phyloP scores from a whole-genome alignment of 805 yeast genomes.

The Candida ipomoeae region DNA sequence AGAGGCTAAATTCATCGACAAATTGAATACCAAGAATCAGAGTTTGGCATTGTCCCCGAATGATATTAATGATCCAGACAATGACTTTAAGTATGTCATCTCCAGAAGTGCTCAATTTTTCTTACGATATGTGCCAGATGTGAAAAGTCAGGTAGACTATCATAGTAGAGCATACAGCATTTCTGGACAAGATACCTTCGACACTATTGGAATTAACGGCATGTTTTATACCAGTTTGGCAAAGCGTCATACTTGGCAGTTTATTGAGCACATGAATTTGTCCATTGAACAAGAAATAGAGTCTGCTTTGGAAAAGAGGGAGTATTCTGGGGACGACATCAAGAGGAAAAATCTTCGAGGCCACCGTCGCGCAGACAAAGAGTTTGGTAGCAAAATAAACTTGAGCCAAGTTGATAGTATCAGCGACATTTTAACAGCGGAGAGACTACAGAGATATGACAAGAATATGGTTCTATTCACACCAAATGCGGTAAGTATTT shows the following conservation, averaged over 20 bases:
- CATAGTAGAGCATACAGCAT: slow-evolving; percentile 24
- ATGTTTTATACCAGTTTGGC: slow-evolving; percentile 25
- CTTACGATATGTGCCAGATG: slow-evolving; percentile 37
- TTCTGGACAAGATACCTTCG: slow-evolving; percentile 26
- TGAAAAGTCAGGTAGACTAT: slow-evolving; percentile 25
- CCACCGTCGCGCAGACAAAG: background rate
- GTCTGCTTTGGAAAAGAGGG: slow-evolving; percentile 25
- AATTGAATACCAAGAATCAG: slow-evolving; percentile 29
- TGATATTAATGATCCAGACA: slow-evolving; percentile 36
- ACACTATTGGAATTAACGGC: slow-evolving; percentile 33
- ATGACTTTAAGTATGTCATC: slow-evolving; percentile 30
- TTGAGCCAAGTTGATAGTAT: slow-evolving; percentile 12
- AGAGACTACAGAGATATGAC: background rate
- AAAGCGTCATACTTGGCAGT: slow-evolving; percentile 31
- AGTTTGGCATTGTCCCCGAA: slow-evolving; percentile 26
- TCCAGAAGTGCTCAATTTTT: slow-evolving; percentile 35
- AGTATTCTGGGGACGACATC: slow-evolving; percentile 25
- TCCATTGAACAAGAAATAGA: slow-evolving; percentile 37
- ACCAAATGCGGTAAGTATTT: slow-evolving; percentile 20
- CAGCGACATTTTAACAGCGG: slow-evolving; percentile 26
- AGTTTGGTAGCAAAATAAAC: slow-evolving; percentile 6
- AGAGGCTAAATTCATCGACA: slow-evolving; percentile 54
- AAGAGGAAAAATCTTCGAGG: slow-evolving; percentile 31
- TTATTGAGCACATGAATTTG: slow-evolving; percentile 24
- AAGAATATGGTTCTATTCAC: slow-evolving; percentile 9